Conservation (phyloP, 2,329 filamentous ascomycete genomes). For the Pseudogymnoascus sp. region DNA sequence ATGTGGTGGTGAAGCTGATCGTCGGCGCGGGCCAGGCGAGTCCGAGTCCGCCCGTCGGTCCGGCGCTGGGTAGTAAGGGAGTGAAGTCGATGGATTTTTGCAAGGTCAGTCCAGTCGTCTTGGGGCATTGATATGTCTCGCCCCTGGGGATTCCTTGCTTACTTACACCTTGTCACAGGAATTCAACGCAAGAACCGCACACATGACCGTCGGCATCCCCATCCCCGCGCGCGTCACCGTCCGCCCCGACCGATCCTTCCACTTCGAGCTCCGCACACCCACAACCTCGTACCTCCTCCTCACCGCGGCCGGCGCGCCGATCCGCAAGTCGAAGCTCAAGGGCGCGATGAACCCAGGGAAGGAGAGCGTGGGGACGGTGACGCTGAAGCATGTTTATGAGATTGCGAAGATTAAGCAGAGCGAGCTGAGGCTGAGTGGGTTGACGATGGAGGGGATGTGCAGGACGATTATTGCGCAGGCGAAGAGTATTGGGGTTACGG, state of each 20-base stretch:
- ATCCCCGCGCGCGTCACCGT: constrained; percentile 87
- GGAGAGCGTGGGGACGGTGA: constrained; percentile 75
- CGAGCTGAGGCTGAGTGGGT: constrained; percentile 64
- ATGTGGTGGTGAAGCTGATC: constrained; percentile 92
- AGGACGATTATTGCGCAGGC: constrained; percentile 66
- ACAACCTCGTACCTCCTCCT: constrained; percentile 88
- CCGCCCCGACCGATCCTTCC: constrained; percentile 84
- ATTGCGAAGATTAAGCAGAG: constrained; percentile 93
- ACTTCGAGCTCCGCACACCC: constrained; percentile 87
- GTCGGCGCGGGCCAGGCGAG: constrained; percentile 93
- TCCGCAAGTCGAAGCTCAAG: constrained; percentile 66
- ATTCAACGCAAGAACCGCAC: constrained; percentile 89
- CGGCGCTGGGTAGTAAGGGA: constrained; percentile 91
- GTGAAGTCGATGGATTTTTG: constrained; percentile 99
- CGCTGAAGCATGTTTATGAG: constrained; percentile 92
- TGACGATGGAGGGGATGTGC: constrained; percentile 63
- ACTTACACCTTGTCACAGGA: constrained; percentile 49
- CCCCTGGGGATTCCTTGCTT: constrained; percentile 9
- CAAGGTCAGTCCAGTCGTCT: constrained; percentile 57
- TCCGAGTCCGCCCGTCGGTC: constrained; percentile 91
- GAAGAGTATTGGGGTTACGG: constrained; percentile 65
- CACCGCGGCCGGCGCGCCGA: constrained; percentile 67
- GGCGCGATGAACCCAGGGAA: constrained; percentile 68
- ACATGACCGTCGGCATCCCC: constrained; percentile 74
- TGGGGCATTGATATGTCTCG: background rate